Evolutionary conservation across 2,329 filamentous ascomycete species (phyloP).

Genomic region (Ophiostoma ips): DNA sequence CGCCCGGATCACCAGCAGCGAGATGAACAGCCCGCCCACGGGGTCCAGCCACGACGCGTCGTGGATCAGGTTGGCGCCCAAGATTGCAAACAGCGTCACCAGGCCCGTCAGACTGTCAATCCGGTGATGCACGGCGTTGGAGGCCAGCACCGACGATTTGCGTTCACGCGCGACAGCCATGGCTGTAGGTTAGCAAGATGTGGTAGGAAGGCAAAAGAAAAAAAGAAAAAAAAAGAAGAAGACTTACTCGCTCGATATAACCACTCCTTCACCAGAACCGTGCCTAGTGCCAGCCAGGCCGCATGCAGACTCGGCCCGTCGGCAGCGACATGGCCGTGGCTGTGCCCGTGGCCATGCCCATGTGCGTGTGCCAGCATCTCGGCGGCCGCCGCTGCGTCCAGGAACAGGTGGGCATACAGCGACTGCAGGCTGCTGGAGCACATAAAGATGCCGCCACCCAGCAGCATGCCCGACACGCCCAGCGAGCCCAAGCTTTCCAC

Average conservation of each 20-base stretch:
- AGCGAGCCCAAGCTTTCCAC: constrained; percentile 91
- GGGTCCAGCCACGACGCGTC: constrained; percentile 89
- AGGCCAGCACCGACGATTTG: constrained; percentile 89
- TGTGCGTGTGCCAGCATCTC: constrained; percentile 42
- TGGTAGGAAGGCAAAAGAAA: not conserved
- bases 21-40: constrained; percentile 83
- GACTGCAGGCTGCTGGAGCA: constrained; percentile 61
- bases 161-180: constrained; percentile 93
- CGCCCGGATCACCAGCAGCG: constrained; percentile 81
- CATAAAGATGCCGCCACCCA: constrained; percentile 86
- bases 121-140: constrained; percentile 91
- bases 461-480: constrained; percentile 81
- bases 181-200: constrained; percentile 35
- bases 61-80: constrained; percentile 73
- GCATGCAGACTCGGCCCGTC: constrained; percentile 76
- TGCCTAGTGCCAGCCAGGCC: constrained; percentile 83
- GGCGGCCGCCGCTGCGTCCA: constrained; percentile 43
- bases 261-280: constrained; percentile 91
- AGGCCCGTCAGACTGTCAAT: constrained; percentile 92
- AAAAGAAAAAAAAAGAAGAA: not conserved
- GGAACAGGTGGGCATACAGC: constrained; percentile 58
- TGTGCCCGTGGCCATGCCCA: constrained; percentile 46
- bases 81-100: constrained; percentile 78
- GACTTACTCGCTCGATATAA: constrained; percentile 85
- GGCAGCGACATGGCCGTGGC: constrained; percentile 39